Base-by-base conservation (phyloP, 1,284 basidiomycete genomes). In the Boletus mariae region DNA sequence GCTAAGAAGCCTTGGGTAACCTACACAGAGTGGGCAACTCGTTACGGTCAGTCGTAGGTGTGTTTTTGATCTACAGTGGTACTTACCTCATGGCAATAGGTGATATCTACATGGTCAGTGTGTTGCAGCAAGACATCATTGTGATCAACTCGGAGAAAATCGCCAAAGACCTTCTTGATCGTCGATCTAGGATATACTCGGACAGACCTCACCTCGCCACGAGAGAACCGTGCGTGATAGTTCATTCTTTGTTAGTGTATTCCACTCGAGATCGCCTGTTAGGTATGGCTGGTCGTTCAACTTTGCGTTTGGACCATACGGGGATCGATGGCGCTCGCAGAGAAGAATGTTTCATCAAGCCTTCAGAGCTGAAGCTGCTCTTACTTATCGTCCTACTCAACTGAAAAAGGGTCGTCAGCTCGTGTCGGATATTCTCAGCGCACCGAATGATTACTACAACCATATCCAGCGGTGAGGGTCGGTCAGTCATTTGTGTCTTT, bases 271-370 rank as follows among this genome's bases (percentile, higher is more conserved):
- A 38, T 23, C 17, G 9, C 9, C 12, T 70, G 12, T 28, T 26
- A 68, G 64, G 12, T 68, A 47, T 47, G 65, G 65, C 31, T 61
- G 54, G 47, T 51, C 51, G n/a, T 68, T 67, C 49, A 61, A 54
- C 34, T 54, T 69, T 34, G 54, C 17, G 7, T 65, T 53, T 44
- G 29, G 47, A 41, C 48, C 25, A 28, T 68, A 66, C 12, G 58
- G 60, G 3, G 53, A 61, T 32, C 17, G 25, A 7, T 66, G 68
- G 65, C 64, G 68, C 10, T 50, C 44, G 6, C 55, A 64, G 15
- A 60, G 63, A 48, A 55, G 54, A 35, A 43, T 68, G 1, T 68
- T 66, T 38, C 66, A 70, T 34, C 66, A 70, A 28, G 43, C 56
- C 10, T 70, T 70, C 32, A 53, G 59, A 41, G 49, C 57, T 5